These are phyloP conservation scores for Penicillium ochrochloron DNA, from an alignment of 495 filamentous ascomycete genomes.

Conservation along the genomic window DNA sequence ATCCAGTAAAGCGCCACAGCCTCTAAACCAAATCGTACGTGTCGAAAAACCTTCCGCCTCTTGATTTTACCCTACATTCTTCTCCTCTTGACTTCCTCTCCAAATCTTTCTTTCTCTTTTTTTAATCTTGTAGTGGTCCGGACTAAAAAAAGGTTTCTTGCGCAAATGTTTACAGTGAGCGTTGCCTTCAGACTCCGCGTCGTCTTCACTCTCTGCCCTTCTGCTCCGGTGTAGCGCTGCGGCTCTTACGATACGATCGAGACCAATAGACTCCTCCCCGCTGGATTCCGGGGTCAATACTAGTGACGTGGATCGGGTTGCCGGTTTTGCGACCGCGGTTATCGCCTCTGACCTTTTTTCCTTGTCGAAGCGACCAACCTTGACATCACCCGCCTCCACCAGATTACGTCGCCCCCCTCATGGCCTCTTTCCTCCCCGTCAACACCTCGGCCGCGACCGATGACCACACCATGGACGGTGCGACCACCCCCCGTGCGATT, in stretches of 20 bases:
- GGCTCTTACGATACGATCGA: conserved; percentile 21
- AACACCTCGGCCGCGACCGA: conserved; percentile 69
- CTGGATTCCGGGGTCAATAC: conserved; percentile 22
- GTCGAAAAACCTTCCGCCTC: conserved; percentile 10
- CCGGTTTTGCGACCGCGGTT: conserved; percentile 30
- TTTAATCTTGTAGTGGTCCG: conserved; percentile 9
- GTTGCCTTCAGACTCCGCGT: conserved; percentile 23
- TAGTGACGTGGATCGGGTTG: conserved; percentile 29
- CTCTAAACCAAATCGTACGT: conserved; percentile 29
- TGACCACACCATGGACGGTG: conserved; percentile 56
- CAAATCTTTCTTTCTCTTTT: neutral
- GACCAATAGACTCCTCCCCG: conserved; percentile 23
- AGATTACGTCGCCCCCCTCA: conserved; percentile 36
- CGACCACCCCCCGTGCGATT: conserved; percentile 64
- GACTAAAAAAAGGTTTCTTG: conserved; percentile 15
- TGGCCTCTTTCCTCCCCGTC: conserved; percentile 75
- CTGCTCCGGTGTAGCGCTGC: conserved; percentile 29
- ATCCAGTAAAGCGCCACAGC: conserved; percentile 12
- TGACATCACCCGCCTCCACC: conserved; percentile 54
- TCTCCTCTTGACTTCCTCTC: neutral
- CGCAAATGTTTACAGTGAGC: conserved; percentile 33
- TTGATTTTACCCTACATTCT: neutral
- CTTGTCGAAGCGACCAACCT: conserved; percentile 15
- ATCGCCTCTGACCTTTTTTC: conserved; percentile 20
- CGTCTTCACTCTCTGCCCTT: conserved; percentile 21